phyloP scores from a whole-genome alignment of 768 basidiomycete species.

The Leccinum obscurum region DNA sequence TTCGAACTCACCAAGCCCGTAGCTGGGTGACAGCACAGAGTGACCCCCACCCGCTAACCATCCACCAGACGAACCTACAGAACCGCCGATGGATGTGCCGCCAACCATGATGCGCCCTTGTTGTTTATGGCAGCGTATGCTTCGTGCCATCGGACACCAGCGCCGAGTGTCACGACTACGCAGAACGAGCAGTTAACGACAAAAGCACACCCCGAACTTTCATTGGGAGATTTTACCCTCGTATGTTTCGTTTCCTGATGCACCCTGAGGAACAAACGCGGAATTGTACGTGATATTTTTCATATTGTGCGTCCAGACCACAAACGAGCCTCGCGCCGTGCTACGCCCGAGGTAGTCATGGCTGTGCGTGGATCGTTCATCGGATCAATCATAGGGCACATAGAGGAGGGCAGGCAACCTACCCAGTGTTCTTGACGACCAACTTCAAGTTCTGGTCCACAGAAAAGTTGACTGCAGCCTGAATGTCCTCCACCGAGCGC shows the following conservation, averaged over 20 bases:
- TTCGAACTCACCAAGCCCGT: slow-evolving; percentile 42
- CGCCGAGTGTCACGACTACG: slow-evolving; percentile 34
- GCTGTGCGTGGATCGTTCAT: slow-evolving; percentile 7
- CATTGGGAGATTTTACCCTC: slow-evolving; percentile 18
- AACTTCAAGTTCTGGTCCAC: slow-evolving; percentile 22
- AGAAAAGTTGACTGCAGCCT: slow-evolving; percentile 27
- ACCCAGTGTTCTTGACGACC: slow-evolving; percentile 33
- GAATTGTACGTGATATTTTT: slow-evolving; percentile 39
- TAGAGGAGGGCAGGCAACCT: not conserved
- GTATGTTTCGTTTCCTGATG: slow-evolving; percentile 15
- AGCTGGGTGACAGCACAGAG: slow-evolving; percentile 38
- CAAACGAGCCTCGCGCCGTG: slow-evolving; percentile 37
- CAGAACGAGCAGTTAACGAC: slow-evolving; percentile 17
- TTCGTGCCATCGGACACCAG: slow-evolving; percentile 51
- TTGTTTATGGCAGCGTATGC: slow-evolving; percentile 43
- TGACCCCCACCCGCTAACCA: slow-evolving; percentile 55
- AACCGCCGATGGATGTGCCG: slow-evolving; percentile 39
- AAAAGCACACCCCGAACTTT: not conserved
- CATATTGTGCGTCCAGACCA: slow-evolving; percentile 46
- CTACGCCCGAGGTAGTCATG: slow-evolving; percentile 46
- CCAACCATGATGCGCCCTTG: slow-evolving; percentile 46
- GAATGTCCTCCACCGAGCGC: slow-evolving; percentile 25
- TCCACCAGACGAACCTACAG: slow-evolving; percentile 50
- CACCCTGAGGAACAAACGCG: slow-evolving; percentile 36
- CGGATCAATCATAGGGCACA: not conserved